Base-by-base conservation (phyloP, 805 yeast genomes). In the Naumovozyma baii region DNA sequence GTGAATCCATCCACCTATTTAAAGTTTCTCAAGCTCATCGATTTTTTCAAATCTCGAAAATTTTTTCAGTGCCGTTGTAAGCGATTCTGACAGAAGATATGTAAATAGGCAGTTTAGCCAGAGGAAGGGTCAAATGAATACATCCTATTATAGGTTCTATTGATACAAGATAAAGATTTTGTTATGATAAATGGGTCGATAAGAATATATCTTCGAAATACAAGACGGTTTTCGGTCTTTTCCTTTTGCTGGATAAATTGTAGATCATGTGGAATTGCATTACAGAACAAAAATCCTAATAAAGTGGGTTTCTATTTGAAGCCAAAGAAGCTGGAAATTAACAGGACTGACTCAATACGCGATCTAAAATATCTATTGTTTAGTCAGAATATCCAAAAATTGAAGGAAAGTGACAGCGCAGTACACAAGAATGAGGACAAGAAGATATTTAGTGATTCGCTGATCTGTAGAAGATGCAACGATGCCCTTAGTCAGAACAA, bases 391-490 rank as follows among this genome's bases (percentile, higher is more conserved):
- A 34, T 57, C 2, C 61, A 53, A 32, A 29, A 38, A 2, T 42
- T 50, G 4, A 57, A 54, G 25, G 54, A 54, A 14, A 36, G 32
- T 3, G 44, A 26, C 5, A 35, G 33, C 7, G 41, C n/a, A 19
- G 40, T 32, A 31, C 15, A 13, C 3, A 14, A 17, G 25, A 32
- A 5, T 39, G 48, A 44, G 17, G 14, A 41, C 13, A 46, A 42
- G n/a, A 38, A 38, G n/a, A 3, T 36, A 15, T 32, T 39, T 46
- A 16, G 39, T 46, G 37, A 38, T 4, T 46, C 47, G 9, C 29
- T 61, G 10, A 63, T 68, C 19, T 80, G 88, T 51, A 57, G 68
- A 29, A 55, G 86, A 36, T 80, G 88, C 53, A 63, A 72, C 34
- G 69, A 75, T 44, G 75, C 76, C 0, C 43, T 68, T 1, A 62